Base-by-base conservation (phyloP, 768 basidiomycete genomes). In the Gautieria morchelliformis region DNA sequence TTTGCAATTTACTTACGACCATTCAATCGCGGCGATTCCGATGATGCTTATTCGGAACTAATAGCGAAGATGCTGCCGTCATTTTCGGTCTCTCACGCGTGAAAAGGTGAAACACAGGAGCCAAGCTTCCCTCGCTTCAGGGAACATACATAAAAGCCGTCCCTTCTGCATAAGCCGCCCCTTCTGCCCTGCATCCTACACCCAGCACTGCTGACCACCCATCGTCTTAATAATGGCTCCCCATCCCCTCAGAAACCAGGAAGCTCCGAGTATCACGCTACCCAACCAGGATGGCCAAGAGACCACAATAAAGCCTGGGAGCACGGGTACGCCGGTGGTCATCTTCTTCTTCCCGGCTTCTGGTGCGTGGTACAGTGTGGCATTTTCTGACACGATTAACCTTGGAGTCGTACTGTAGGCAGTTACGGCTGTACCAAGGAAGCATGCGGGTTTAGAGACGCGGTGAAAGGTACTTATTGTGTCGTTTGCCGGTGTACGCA, bases 391-490 rank as follows among this genome's bases (percentile, higher is more conserved):
- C 37, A 17, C 59, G 32, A 19, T 22, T 46, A 35, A 15, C 35
- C 24, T 40, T 24, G 11, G 30, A 20, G n/a, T n/a, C 22, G 46
- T 39, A 12, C n/a, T 7, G 20, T 37, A 84, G 87, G 84, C 6
- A 81, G 87, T 2, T 83, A 74, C 52, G 89, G 85, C 5, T 92
- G 91, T 69, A 93, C 87, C 17, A 83, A 78, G 64, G 83, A 93
- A 68, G 89, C 85, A 1, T 91, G 89, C 63, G 76, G 82, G 53
- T 91, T 93, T 69, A 80, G 90, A 24, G 87, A 93, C 71, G 88
- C 88, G 3, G 70, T 88, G 44, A 78, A 73, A 37, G 80, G 86
- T 86, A 58, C 56, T 78, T 66, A n/a, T 4, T 30, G 22, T 5
- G 55, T 39, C 30, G 47, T 17, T 62, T 27, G 15, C 46, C n/a